Conservation (phyloP, 768 basidiomycete genomes). For the Termitomyces sp. region DNA sequence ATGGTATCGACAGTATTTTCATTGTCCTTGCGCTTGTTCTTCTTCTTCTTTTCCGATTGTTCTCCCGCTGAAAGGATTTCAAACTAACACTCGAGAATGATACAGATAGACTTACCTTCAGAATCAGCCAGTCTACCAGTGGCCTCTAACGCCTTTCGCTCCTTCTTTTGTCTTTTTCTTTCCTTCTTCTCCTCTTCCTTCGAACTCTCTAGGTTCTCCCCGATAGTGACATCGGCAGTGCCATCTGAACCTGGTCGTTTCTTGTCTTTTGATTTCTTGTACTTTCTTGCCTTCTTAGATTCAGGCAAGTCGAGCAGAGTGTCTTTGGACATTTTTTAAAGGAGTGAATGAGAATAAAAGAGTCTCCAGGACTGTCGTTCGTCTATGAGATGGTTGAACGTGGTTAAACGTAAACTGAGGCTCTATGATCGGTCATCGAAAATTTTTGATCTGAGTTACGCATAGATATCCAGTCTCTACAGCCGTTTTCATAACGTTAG, state of each 20-base stretch:
- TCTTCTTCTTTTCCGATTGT: conserved; percentile 18
- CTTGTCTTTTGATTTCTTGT: conserved; percentile 22
- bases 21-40: conserved; percentile 28
- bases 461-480: no score
- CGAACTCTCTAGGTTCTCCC: conserved; percentile 17
- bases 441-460: conserved; percentile 10
- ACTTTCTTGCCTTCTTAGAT: conserved; percentile 23
- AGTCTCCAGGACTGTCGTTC: conserved; percentile 1
- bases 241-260: conserved; percentile 6
- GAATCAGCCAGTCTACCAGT: conserved; percentile 13
- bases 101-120: conserved; percentile 18
- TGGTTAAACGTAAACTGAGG: neutral
- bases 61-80: neutral
- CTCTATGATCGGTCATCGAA: conserved; percentile 9
- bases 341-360: neutral
- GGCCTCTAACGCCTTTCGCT: conserved; percentile 15
- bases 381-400: neutral
- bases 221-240: conserved; percentile 10
- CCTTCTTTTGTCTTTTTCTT: conserved; percentile 23
- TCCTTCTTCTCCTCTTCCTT: conserved; percentile 19
- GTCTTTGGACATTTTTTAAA: conserved; percentile 26
- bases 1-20: neutral
- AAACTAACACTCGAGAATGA: neutral
- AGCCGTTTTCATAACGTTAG: no score
- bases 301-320: conserved; percentile 12